phyloP scores from a whole-genome alignment of 225 moss, liverwort and hornwort genomes.

The Lunularia cruciata region DNA sequence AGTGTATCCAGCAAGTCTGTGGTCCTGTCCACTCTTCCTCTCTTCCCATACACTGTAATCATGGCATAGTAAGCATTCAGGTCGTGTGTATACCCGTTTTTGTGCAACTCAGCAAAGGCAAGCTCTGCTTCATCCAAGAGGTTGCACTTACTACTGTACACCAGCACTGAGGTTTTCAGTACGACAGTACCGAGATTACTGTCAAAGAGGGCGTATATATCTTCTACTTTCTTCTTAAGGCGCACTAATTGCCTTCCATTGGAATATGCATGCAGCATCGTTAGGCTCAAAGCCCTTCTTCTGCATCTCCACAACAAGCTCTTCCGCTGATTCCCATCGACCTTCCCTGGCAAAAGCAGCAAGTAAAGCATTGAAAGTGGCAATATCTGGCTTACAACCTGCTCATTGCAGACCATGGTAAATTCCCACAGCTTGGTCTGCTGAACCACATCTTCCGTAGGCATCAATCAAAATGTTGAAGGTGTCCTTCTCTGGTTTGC shows the following conservation, averaged over 20 bases:
- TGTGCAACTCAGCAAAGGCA: conserved; percentile 67
- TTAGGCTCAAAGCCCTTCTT: conserved; percentile 65
- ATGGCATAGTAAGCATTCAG: conserved; percentile 85
- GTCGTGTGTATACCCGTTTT: conserved; percentile 60
- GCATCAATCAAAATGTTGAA: conserved; percentile 97
- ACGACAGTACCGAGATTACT: conserved; percentile 59
- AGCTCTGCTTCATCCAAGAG: conserved; percentile 77
- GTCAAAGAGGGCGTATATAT: conserved; percentile 32
- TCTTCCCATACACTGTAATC: conserved; percentile 89
- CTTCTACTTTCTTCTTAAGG: conserved; percentile 51
- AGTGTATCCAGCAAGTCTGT: conserved; percentile 56
- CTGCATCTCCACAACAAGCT: conserved; percentile 67
- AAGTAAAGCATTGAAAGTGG: conserved; percentile 85
- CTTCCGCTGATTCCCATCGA: conserved; percentile 79
- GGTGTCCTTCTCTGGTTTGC: conserved; percentile 93
- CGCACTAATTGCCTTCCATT: conserved; percentile 67
- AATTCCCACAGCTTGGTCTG: conserved; percentile 87
- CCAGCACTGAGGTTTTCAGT: conserved; percentile 77
- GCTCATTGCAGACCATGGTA: conserved; percentile 87
- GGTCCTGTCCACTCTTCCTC: conserved; percentile 78
- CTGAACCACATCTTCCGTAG: conserved; percentile 93
- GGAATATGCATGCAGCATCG: conserved; percentile 84
- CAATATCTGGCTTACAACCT: conserved; percentile 77
- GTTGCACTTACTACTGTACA: conserved; percentile 86
- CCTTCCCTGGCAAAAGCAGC: conserved; percentile 91